These are phyloP conservation scores for Phytophthora ramorum DNA, from an alignment of 352 stramenopile genomes.

Conservation along the genomic window DNA sequence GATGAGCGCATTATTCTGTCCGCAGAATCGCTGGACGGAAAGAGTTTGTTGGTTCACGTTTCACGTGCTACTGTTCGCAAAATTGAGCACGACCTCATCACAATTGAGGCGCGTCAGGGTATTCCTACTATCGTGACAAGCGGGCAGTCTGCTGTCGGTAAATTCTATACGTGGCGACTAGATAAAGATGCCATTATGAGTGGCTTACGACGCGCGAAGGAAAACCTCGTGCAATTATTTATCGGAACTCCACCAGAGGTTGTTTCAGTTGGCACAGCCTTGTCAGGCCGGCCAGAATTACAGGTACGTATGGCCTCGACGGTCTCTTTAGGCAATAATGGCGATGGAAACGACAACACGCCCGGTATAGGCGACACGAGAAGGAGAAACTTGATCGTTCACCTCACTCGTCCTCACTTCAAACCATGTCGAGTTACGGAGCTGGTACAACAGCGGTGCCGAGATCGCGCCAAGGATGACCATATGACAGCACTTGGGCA, in stretches of 20 bases:
- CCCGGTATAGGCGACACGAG: constrained; percentile 53
- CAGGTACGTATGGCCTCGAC: constrained; percentile 30
- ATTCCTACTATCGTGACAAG: constrained; percentile 67
- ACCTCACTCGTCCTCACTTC: constrained; percentile 69
- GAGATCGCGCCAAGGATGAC: constrained; percentile 18
- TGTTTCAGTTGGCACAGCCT: constrained; percentile 47
- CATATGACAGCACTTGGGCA: constrained; percentile 23
- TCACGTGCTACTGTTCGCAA: constrained; percentile 55
- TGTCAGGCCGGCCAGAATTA: constrained; percentile 40
- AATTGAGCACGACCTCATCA: constrained; percentile 56
- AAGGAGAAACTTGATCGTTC: constrained; percentile 69
- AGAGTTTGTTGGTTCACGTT: constrained; percentile 70
- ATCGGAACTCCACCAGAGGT: constrained; percentile 57
- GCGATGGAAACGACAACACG: constrained; percentile 20
- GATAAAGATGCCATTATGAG: constrained; percentile 79
- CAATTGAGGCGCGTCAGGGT: constrained; percentile 60
- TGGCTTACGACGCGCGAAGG: constrained; percentile 73
- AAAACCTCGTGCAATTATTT: constrained; percentile 82
- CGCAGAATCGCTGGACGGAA: constrained; percentile 71
- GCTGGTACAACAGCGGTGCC: constrained; percentile 48
- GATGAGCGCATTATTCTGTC: constrained; percentile 83
- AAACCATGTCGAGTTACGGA: constrained; percentile 51
- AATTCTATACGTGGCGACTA: constrained; percentile 72
- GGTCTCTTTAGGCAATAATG: constrained; percentile 15
- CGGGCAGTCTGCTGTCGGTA: constrained; percentile 66